phyloP scores from a whole-genome alignment of 2,329 filamentous ascomycete species.

The Paracoccidioides brasiliensis region DNA sequence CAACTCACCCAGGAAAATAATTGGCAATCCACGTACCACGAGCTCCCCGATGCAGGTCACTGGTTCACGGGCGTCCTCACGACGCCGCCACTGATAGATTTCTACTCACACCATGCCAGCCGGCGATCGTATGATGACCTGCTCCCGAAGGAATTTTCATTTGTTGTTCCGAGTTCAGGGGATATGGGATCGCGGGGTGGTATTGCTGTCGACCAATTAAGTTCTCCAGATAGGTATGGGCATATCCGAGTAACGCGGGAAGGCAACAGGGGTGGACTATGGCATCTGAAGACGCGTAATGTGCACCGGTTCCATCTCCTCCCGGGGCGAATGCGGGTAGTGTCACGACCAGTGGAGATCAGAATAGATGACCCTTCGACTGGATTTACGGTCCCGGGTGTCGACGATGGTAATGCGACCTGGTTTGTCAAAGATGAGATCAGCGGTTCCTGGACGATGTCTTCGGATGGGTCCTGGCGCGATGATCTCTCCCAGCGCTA shows the following conservation, averaged over 20 bases:
- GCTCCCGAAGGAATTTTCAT: constrained; percentile 29
- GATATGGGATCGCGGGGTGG: constrained; percentile 41
- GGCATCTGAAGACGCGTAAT: constrained; percentile 32
- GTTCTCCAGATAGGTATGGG: constrained; percentile 39
- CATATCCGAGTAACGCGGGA: constrained; percentile 31
- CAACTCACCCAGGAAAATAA: constrained; percentile 35
- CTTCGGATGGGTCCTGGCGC: constrained; percentile 16
- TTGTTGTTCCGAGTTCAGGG: constrained; percentile 40
- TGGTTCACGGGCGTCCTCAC: constrained; percentile 46
- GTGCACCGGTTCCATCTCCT: constrained; percentile 30
- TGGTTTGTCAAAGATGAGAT: constrained; percentile 16
- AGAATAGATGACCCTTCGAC: constrained; percentile 11
- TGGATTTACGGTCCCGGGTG: constrained; percentile 10
- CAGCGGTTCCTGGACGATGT: constrained; percentile 13
- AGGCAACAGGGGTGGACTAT: constrained; percentile 13
- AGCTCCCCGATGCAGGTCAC: constrained; percentile 38
- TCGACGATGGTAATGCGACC: constrained; percentile 4
- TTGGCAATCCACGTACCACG: constrained; percentile 35
- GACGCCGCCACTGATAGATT: constrained; percentile 35
- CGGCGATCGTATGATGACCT: constrained; percentile 1
- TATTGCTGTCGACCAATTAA: constrained; percentile 38
- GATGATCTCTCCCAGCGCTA: constrained; percentile 20
- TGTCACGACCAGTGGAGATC: constrained; percentile 9
- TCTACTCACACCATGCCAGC: constrained; percentile 30
- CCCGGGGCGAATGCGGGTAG: not conserved